These are phyloP conservation scores for Hymenotorrendiella dingleyae DNA, from an alignment of 2,329 filamentous ascomycete genomes.

Conservation along the genomic window DNA sequence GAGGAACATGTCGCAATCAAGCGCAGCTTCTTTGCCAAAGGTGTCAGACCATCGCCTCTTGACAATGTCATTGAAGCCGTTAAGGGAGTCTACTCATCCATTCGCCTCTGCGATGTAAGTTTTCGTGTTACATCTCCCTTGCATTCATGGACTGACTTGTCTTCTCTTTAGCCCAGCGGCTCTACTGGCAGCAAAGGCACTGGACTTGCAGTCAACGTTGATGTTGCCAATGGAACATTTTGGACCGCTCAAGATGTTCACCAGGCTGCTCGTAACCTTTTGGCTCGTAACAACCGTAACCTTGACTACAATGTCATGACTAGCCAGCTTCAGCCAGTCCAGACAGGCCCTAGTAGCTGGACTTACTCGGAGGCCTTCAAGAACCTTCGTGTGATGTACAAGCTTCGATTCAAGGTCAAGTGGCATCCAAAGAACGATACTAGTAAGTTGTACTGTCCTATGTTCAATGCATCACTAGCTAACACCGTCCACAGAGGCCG, in stretches of 20 bases:
- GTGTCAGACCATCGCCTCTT: conserved; percentile 39
- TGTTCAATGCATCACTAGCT: neutral
- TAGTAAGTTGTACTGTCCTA: conserved; percentile 12
- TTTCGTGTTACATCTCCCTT: neutral
- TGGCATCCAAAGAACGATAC: conserved; percentile 43
- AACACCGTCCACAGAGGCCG: neutral
- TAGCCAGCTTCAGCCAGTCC: conserved; percentile 18
- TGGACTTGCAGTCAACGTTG: conserved; percentile 76
- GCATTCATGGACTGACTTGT: conserved; percentile 7
- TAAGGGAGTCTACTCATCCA: conserved; percentile 84
- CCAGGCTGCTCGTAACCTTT: conserved; percentile 30
- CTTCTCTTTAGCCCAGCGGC: conserved; percentile 12
- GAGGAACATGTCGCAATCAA: conserved; percentile 65
- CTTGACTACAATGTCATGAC: conserved; percentile 21
- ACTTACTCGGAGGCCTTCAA: conserved; percentile 46
- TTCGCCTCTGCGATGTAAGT: conserved; percentile 63
- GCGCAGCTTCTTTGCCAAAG: conserved; percentile 66
- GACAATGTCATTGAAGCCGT: conserved; percentile 66
- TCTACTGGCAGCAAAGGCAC: conserved; percentile 35
- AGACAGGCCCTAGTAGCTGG: conserved; percentile 3
- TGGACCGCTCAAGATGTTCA: conserved; percentile 49
- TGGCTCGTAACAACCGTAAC: conserved; percentile 21
- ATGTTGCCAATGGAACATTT: conserved; percentile 88
- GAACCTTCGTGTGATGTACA: conserved; percentile 46
- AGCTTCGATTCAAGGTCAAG: conserved; percentile 50